Evolutionary conservation across 768 basidiomycete species (phyloP).

Genomic region (Leucogyrophana mollusca): DNA sequence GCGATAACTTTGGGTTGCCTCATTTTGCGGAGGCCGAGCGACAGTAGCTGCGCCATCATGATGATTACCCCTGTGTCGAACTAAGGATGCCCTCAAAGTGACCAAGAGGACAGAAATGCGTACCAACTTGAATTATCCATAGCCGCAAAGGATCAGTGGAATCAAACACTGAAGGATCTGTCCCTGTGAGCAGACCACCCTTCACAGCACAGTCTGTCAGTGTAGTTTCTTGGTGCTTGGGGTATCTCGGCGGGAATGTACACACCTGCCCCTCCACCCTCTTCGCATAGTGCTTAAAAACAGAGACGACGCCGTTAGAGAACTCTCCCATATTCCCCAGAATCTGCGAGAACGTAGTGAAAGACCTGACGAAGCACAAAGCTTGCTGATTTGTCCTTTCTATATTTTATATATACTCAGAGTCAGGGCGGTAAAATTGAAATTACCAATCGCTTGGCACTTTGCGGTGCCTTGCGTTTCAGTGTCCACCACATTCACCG

Average conservation of each 20-base stretch:
- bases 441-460: too few species aligned
- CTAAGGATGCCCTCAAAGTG: constrained; percentile 2
- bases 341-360: too few species aligned
- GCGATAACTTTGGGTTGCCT: constrained; percentile 92
- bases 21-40: constrained; percentile 60
- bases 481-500: too few species aligned
- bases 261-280: constrained; percentile 28
- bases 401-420: too few species aligned
- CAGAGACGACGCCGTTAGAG: constrained; percentile 42
- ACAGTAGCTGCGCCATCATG: constrained; percentile 77
- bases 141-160: constrained; percentile 64
- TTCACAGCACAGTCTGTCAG: constrained; percentile 28
- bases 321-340: constrained; percentile 34
- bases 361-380: too few species aligned
- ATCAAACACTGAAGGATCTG: constrained; percentile 66
- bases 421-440: too few species aligned
- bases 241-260: neutral
- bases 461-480: too few species aligned
- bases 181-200: constrained; percentile 80
- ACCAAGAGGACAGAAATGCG: constrained; percentile 16
- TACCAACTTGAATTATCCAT: constrained; percentile 78
- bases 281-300: constrained; percentile 14
- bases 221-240: neutral
- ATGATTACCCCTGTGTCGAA: constrained; percentile 60
- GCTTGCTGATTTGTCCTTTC: too few species aligned